Evolutionary conservation across 2,329 filamentous ascomycete genomes (phyloP).

Genomic region (Keithomyces neogunnii): DNA sequence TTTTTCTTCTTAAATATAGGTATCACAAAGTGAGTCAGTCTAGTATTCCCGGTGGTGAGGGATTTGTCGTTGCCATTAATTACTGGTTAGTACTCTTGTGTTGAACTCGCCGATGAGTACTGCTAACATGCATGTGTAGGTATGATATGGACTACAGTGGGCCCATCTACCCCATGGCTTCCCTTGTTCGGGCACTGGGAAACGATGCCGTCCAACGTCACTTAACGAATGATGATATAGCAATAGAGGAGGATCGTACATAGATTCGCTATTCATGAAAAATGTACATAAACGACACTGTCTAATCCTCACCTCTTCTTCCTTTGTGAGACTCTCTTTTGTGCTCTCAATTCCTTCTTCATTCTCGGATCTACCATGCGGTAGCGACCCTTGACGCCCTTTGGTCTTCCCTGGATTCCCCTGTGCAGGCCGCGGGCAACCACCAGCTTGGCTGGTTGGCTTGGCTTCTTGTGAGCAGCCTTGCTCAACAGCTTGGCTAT

Average conservation of each 20-base stretch:
- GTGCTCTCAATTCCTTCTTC: conserved; percentile 90
- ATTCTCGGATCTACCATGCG: conserved; percentile 93
- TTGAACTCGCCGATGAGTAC: not conserved
- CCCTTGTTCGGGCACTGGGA: conserved; percentile 41
- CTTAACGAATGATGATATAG: not conserved
- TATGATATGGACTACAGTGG: conserved; percentile 75
- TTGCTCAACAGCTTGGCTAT: conserved; percentile 76
- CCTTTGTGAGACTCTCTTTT: conserved; percentile 72
- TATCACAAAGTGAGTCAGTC: conserved; percentile 76
- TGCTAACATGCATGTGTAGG: conserved; percentile 24
- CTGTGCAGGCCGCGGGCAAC: conserved; percentile 79
- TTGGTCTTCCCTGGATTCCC: conserved; percentile 77
- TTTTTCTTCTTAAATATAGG: conserved; percentile 25
- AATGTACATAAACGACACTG: not conserved
- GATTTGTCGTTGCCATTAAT: conserved; percentile 70
- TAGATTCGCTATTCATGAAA: conserved; percentile 4
- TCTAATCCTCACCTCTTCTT: conserved; percentile 28
- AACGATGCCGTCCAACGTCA: not conserved
- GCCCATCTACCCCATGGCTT: conserved; percentile 52
- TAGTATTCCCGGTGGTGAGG: conserved; percentile 57
- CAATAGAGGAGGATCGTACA: not conserved
- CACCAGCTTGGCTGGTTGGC: conserved; percentile 75
- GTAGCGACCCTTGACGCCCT: conserved; percentile 90
- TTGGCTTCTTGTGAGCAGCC: conserved; percentile 79
- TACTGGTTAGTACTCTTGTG: conserved; percentile 53